Percentiles rank a stretch among this genome's conserved stretches.
Evolutionary conservation across 306 rosid species (phyloP).

Genomic region (Cicer bijugum): DNA sequence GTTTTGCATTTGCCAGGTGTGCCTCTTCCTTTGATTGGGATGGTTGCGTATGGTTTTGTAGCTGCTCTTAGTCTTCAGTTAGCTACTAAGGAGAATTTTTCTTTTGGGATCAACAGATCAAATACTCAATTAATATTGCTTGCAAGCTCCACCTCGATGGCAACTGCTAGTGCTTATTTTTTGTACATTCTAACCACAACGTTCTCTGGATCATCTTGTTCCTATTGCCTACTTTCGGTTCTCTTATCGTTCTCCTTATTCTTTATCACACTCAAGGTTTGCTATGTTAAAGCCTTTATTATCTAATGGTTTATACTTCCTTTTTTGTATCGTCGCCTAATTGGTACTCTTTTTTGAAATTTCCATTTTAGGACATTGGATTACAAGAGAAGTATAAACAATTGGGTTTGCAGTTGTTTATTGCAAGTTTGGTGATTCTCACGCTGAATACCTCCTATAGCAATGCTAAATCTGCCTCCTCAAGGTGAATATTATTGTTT

Average conservation of each 20-base stretch:
- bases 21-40: constrained; percentile 85
- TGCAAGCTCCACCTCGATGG: constrained; percentile 80
- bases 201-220: constrained; percentile 69
- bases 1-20: constrained; percentile 66
- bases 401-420: constrained; percentile 60
- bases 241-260: constrained; percentile 76
- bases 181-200: constrained; percentile 71
- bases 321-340: background rate
- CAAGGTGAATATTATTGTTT: constrained; percentile 57
- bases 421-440: constrained; percentile 75
- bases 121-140: constrained; percentile 63
- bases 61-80: constrained; percentile 65
- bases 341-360: constrained; percentile 6
- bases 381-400: constrained; percentile 60
- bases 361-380: constrained; percentile 65
- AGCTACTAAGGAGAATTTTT: constrained; percentile 50
- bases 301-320: background rate
- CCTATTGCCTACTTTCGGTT: constrained; percentile 77
- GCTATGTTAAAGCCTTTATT: background rate
- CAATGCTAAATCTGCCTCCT: constrained; percentile 54
- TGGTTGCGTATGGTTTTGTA: constrained; percentile 73
- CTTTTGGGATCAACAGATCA: constrained; percentile 62
- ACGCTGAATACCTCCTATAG: constrained; percentile 68
- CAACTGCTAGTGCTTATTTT: constrained; percentile 81
- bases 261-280: constrained; percentile 61